phyloP scores from a whole-genome alignment of 139 green algal genomes.

The Micractinium conductrix region DNA sequence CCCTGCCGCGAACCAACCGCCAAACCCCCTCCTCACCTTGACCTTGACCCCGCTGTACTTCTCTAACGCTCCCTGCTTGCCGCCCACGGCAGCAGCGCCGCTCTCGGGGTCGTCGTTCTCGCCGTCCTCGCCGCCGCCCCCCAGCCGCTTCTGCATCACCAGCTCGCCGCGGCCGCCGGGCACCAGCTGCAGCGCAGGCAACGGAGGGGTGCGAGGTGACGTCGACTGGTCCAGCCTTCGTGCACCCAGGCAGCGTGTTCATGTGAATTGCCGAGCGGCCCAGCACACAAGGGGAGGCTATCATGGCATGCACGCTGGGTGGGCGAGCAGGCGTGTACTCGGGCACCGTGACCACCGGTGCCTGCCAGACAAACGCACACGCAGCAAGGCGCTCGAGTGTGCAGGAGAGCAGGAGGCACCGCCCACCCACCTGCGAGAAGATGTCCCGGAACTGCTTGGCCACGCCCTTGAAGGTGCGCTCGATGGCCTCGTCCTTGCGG shows the following conservation, averaged over 20 bases:
- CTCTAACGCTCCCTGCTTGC: constrained; percentile 51
- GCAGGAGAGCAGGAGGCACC: too few relatives aligned
- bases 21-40: constrained; percentile 53
- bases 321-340: too few relatives aligned
- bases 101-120: constrained; percentile 61
- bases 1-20: not conserved
- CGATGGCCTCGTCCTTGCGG: constrained; percentile 97
- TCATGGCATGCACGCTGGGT: too few relatives aligned
- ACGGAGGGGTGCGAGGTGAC: not conserved
- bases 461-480: constrained; percentile 98
- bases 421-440: constrained; percentile 68
- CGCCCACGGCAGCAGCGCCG: not conserved
- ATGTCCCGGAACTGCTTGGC: constrained; percentile 95
- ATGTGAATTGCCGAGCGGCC: too few relatives aligned
- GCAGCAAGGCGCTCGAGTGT: too few relatives aligned
- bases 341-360: too few relatives aligned
- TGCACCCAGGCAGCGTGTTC: not conserved
- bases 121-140: constrained; percentile 38
- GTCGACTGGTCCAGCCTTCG: not conserved
- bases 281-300: too few relatives aligned
- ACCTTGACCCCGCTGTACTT: constrained; percentile 93
- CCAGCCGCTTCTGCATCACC: constrained; percentile 82
- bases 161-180: constrained; percentile 79
- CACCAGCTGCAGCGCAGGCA: constrained; percentile 78
- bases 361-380: too few relatives aligned